phyloP scores from a whole-genome alignment of 2,329 filamentous ascomycete genomes.

The Exserohilum turcica region DNA sequence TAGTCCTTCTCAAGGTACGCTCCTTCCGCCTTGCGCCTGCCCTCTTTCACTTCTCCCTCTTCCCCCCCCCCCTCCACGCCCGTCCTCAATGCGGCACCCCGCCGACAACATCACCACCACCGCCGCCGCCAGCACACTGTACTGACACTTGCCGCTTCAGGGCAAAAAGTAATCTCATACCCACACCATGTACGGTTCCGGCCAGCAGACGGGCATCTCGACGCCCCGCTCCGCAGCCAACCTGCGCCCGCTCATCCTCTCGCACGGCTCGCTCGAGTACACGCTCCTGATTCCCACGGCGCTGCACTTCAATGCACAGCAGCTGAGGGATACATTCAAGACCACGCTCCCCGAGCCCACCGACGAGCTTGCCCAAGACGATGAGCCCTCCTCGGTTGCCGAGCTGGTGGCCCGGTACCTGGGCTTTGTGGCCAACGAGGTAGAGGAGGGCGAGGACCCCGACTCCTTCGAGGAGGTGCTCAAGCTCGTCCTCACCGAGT shows the following conservation, averaged over 20 bases:
- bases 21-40: slow-evolving; percentile 8
- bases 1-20: slow-evolving; percentile 24
- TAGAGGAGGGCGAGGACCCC: slow-evolving; percentile 90
- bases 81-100: background rate
- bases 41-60: background rate
- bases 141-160: slow-evolving; percentile 18
- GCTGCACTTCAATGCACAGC: slow-evolving; percentile 93
- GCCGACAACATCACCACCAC: background rate
- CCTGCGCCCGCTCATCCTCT: slow-evolving; percentile 85
- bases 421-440: slow-evolving; percentile 84
- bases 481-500: slow-evolving; percentile 91
- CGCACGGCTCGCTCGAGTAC: slow-evolving; percentile 93
- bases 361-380: slow-evolving; percentile 96
- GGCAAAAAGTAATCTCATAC: slow-evolving; percentile 8
- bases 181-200: slow-evolving; percentile 75
- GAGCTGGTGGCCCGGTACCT: slow-evolving; percentile 95
- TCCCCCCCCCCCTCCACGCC: background rate
- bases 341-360: slow-evolving; percentile 86
- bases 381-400: slow-evolving; percentile 94
- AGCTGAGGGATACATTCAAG: slow-evolving; percentile 89
- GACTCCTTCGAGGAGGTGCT: slow-evolving; percentile 92
- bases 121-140: background rate
- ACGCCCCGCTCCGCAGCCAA: slow-evolving; percentile 94
- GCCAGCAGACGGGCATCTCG: slow-evolving; percentile 92
- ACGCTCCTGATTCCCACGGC: slow-evolving; percentile 94